These are phyloP conservation scores for Euphorbia lathyris DNA, from an alignment of 345 rosid genomes.

Conservation along the genomic window DNA sequence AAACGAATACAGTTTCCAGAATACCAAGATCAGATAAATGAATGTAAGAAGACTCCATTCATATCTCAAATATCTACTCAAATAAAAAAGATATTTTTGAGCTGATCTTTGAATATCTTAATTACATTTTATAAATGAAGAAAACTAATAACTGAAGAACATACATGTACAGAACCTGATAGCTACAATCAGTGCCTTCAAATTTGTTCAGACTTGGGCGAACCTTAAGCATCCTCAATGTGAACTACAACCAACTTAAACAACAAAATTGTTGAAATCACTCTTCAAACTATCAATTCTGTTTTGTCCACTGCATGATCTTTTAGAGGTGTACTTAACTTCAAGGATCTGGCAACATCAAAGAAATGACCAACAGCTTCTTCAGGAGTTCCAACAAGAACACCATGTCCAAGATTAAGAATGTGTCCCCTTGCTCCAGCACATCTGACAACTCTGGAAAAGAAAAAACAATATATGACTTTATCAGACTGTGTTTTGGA, in stretches of 20 bases:
- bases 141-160: neutral
- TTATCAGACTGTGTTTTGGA: neutral
- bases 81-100: neutral
- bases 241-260: slow-evolving; percentile 4
- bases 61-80: neutral
- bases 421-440: slow-evolving; percentile 88
- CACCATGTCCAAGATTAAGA: slow-evolving; percentile 88
- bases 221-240: slow-evolving; percentile 8
- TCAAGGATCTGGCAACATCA: slow-evolving; percentile 66
- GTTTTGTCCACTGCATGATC: slow-evolving; percentile 44
- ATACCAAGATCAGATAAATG: neutral
- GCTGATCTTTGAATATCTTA: neutral
- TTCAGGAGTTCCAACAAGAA: slow-evolving; percentile 91
- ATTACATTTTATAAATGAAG: slow-evolving; percentile 1
- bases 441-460: slow-evolving; percentile 70
- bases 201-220: slow-evolving; percentile 16
- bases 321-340: slow-evolving; percentile 40
- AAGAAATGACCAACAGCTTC: slow-evolving; percentile 94
- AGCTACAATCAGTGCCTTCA: slow-evolving; percentile 15
- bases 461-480: neutral
- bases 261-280: slow-evolving; percentile 14
- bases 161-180: slow-evolving; percentile 18
- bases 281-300: slow-evolving; percentile 50
- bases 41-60: neutral
- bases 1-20: neutral